Percentiles rank a stretch among this genome's conserved stretches.
Evolutionary conservation across 371 early-diverging fungal genomes (phyloP).

Genomic region (Haplosporangium sp.): DNA sequence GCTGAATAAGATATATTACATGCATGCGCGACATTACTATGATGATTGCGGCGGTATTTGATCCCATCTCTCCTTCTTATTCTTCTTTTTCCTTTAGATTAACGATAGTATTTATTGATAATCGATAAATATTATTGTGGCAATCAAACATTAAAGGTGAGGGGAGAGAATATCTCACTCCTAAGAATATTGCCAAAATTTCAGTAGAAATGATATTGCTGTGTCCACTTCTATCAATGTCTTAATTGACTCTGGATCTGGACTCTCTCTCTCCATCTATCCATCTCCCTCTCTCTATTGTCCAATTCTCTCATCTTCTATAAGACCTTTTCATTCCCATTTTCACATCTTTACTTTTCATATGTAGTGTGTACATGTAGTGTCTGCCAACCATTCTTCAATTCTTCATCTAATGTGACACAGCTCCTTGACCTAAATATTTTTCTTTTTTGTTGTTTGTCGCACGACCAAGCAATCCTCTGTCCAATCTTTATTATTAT

Average conservation of each 20-base stretch:
- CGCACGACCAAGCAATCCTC: conserved; percentile 1
- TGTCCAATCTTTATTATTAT: neutral
- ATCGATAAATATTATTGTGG: neutral
- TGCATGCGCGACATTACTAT: neutral
- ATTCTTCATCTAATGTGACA: neutral
- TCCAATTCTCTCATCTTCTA: neutral
- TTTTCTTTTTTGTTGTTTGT: conserved; percentile 3
- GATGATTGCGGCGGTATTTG: neutral
- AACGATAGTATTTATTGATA: neutral
- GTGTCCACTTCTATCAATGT: too few relatives aligned
- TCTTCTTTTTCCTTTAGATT: neutral
- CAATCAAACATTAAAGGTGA: neutral
- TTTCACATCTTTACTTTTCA: neutral
- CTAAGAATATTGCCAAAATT: neutral
- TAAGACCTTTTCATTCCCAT: neutral
- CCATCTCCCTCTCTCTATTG: neutral
- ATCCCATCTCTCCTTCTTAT: neutral
- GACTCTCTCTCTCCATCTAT: neutral
- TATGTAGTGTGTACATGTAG: neutral
- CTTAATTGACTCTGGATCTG: neutral
- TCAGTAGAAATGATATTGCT: too few relatives aligned
- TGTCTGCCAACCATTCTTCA: neutral
- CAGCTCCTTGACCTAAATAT: neutral
- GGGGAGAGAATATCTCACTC: neutral
- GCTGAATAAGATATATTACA: neutral